Evolutionary conservation across 1,139 yeast genomes (phyloP), one percentile per base, ranked within the genome.

Genomic region (Zygosaccharomyces sapae): DNA sequence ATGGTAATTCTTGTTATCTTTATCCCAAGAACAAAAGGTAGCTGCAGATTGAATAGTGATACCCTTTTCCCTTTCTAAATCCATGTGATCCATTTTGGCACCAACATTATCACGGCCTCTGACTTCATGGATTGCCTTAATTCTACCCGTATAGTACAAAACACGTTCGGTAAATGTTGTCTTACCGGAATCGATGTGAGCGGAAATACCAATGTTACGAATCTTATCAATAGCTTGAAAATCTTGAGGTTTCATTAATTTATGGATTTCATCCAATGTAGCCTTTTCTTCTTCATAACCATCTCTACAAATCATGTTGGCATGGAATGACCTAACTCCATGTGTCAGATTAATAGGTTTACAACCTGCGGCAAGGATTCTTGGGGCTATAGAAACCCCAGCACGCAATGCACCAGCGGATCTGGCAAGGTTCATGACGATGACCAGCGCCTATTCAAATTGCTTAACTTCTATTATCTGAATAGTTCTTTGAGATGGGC

Each of bases 1-100:
- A 67, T 88, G 96, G 68, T 83, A 90, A 54, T 77, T 76, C 51
- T 74, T 68, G 44, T 73, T 69, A 50, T 77, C 83, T 66, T 86
- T 87, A 50, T 83, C 83, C 98, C 98, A 92, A 48, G 95, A 84
- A 74, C 97, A 92, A 73, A 87, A 92, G 1, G 98, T 92, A 35
- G 98, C 98, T 51, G 98, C 98, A 50, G 97, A 88, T 71, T 92
- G 98, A 67, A 92, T 92, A 47, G 98, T 92, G 61, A 92, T 92
- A 67, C 98, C 98, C 66, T 94, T 87, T 71, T 90, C 97, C 68
- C 98, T 80, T 71, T 92, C 98, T 58, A 92, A 78, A 59, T 92
- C 98, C 95, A 92, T 88, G 55, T 90, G 89, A 65, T 92, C 99
- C 95, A 92, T 92, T 71, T 89, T 92, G 50, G 99, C 99, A 50